Evolutionary conservation across 805 yeast species (phyloP), one percentile per base, ranked within the genome.

Genomic region (Teunomyces kruisii): DNA sequence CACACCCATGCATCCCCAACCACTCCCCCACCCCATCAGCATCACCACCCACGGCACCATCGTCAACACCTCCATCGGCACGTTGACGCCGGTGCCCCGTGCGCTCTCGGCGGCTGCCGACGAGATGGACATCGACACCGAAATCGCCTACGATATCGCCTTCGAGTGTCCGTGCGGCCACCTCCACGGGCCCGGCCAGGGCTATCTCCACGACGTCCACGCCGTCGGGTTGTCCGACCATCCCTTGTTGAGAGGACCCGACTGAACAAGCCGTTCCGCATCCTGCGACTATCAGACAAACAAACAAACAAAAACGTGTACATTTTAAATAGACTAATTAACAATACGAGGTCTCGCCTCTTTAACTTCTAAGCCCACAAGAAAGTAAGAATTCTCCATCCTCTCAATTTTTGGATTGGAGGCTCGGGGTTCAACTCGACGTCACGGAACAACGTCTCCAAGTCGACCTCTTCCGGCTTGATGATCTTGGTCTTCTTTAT

Each of bases 351-450:
- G 3, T 4, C 22, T 19, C 9, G 28, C 28, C n/a, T n/a, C n/a
- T n/a, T n/a, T n/a, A n/a, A n/a, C n/a, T n/a, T 26, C 28, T 26
- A 26, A 8, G 54, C 45, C 59, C 59, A 59, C 36, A 59, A 48
- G 37, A 56, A 19, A 3, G 47, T 46, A n/a, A 55, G 12, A 32
- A 42, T 42, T 40, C 52, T 42, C 56, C 57, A 55, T 4, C 65
- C 65, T 15, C 42, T 48, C 37, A 57, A 48, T 22, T 47, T 51
- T 2, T 6, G 53, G 37, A 47, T 44, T 3, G 59, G 57, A 4
- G 65, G 66, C 45, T 64, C 69, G 12, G 69, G 67, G 33, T 56
- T 53, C 32, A 52, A 53, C 38, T 53, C 57, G 19, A 59, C 53
- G 43, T 64, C 62, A 26, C 51, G 50, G 45, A 64, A 60, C 26